Evolutionary conservation across 495 filamentous ascomycete species (phyloP), one percentile per base, ranked within the genome.

Genomic region (Xylaria venustula): DNA sequence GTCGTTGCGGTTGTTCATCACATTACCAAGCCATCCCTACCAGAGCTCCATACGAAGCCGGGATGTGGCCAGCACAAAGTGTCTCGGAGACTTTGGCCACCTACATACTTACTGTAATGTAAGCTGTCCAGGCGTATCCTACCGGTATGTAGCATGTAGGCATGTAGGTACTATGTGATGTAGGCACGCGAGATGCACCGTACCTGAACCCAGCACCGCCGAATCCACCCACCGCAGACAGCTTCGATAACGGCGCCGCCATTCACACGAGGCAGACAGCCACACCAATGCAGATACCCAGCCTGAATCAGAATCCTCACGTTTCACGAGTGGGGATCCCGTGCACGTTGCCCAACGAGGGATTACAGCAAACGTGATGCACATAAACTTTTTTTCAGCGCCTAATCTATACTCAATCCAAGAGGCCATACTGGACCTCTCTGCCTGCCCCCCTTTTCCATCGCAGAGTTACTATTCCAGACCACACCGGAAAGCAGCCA

Each of bases 221-320:
- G 58, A 41, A 54, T 54, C 41, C 23, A 51, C 23, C 25, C 47
- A 52, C 51, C 48, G 47, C 28, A 50, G 22, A 52, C 48, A 47
- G 47, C 36, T 50, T 60, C 40, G 34, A 26, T 14, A 42, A 26
- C 42, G 1, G 9, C n/a, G n/a, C n/a, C 25, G 17, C 46, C 47
- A 51, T 44, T 42, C 56, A 59, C 46, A 51, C 58, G 32, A 45
- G 36, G 34, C 37, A 42, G 17, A 45, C 47, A 2, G 12, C 45
- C 23, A 41, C 54, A 58, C 65, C 64, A 59, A 62, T 71, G 64
- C 64, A 68, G 68, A 68, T 65, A 69, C 62, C 68, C 66, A 66
- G 59, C 52, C 37, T 62, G 26, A 32, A 47, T 11, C 49, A 63
- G 61, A 47, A 56, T 47, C 58, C 54, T 36, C 62, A 62, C 58